Conservation (phyloP, 257 asterid species). For the Jaltomata sinuosa region DNA sequence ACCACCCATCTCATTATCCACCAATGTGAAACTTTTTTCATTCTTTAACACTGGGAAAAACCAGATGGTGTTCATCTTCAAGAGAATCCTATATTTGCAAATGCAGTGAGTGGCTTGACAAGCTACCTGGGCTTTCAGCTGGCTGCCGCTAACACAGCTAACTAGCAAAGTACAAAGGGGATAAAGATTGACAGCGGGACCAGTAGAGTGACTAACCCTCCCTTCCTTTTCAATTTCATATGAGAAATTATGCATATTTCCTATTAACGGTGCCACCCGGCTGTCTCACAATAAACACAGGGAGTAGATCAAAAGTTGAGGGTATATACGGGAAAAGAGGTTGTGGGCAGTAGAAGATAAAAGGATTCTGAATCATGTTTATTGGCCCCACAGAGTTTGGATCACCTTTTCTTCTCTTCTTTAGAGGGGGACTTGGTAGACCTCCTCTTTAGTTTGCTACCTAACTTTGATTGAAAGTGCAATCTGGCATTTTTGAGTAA, state of each 20-base stretch:
- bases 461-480: background rate
- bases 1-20: no score
- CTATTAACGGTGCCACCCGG: background rate
- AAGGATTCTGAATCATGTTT: background rate
- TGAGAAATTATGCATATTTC: background rate
- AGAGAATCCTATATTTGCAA: background rate
- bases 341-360: background rate
- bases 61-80: background rate
- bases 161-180: background rate
- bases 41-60: background rate
- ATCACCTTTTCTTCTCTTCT: background rate
- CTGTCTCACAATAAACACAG: background rate
- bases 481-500: background rate
- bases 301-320: background rate
- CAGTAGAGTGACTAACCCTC: background rate
- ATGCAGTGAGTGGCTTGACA: background rate
- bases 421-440: background rate
- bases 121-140: background rate
- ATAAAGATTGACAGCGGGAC: background rate
- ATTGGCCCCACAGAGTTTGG: background rate
- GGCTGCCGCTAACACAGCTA: background rate
- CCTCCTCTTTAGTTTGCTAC: background rate
- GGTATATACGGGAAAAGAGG: background rate
- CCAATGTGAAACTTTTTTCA: no score
- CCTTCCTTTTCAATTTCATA: background rate